These are phyloP conservation scores for Myxozyma sirexii DNA, from an alignment of 805 yeast genomes.

Conservation along the genomic window DNA sequence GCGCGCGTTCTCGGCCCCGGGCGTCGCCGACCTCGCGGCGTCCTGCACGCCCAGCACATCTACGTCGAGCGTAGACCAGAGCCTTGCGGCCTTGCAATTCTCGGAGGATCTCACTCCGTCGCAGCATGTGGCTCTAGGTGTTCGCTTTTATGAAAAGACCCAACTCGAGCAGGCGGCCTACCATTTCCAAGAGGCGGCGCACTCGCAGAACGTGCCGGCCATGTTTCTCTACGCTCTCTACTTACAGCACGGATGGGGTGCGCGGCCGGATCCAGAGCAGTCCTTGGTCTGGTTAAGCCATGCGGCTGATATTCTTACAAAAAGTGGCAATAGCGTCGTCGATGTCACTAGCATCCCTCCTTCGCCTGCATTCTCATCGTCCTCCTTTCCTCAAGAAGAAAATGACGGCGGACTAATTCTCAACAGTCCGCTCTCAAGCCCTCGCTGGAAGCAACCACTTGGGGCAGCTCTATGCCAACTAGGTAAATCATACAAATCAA, in stretches of 20 bases:
- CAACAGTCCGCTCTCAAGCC: conserved; percentile 3
- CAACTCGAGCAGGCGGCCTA: conserved; percentile 69
- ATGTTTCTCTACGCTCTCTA: conserved; percentile 72
- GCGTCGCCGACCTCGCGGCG: not conserved
- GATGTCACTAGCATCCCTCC: conserved; percentile 6
- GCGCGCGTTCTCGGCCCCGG: conserved; percentile 1
- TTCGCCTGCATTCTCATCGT: not conserved
- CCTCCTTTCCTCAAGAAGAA: not conserved
- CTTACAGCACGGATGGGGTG: conserved; percentile 69
- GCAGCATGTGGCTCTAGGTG: conserved; percentile 36
- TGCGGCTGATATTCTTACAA: conserved; percentile 44
- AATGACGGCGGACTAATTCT: not conserved
- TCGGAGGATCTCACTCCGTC: conserved; percentile 7
- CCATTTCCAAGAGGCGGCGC: conserved; percentile 66
- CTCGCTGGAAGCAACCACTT: conserved; percentile 17
- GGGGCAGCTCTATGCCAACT: conserved; percentile 58
- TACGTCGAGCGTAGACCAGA: not conserved
- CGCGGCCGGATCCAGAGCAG: conserved; percentile 55
- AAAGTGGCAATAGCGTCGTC: not conserved
- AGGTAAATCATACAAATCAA: conserved; percentile 59
- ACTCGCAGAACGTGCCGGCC: conserved; percentile 63
- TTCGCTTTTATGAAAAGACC: conserved; percentile 54
- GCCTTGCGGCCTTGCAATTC: conserved; percentile 6
- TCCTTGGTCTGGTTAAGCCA: conserved; percentile 64
- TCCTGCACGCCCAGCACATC: not conserved